phyloP scores from a whole-genome alignment of 2,329 filamentous ascomycete species.

The Cercospora zeina region DNA sequence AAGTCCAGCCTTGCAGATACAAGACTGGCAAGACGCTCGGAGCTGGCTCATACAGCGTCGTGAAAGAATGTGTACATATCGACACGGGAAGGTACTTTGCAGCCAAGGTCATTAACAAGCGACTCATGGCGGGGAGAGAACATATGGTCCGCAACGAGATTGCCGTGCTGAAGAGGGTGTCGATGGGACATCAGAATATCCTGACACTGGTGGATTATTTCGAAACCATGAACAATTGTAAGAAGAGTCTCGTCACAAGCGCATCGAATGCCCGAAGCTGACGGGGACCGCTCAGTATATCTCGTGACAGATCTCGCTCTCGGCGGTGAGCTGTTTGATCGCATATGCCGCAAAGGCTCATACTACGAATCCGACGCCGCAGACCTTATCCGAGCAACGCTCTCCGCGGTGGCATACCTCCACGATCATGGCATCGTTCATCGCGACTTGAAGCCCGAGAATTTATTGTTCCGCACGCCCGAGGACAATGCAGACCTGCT shows the following conservation, averaged over 20 bases:
- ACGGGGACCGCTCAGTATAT: constrained; percentile 61
- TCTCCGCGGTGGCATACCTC: constrained; percentile 96
- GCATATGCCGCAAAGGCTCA: constrained; percentile 96
- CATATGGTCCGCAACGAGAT: constrained; percentile 99
- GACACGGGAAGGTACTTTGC: constrained; percentile 98
- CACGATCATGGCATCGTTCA: constrained; percentile 99
- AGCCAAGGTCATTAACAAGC: constrained; percentile 98
- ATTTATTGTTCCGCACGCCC: constrained; percentile 91
- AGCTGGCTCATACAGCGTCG: constrained; percentile 94
- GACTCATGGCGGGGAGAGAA: constrained; percentile 93
- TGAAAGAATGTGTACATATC: constrained; percentile 98
- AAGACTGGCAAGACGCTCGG: constrained; percentile 98
- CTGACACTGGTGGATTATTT: constrained; percentile 98
- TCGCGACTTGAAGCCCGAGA: constrained; percentile 95
- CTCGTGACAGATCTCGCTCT: constrained; percentile 95
- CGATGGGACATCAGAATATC: constrained; percentile 98
- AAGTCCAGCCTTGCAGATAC: constrained; percentile 93
- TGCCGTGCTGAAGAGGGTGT: constrained; percentile 94
- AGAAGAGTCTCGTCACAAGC: constrained; percentile 28
- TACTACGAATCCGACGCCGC: constrained; percentile 98
- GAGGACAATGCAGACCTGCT: constrained; percentile 96
- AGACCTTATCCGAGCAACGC: constrained; percentile 87
- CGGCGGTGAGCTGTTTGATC: constrained; percentile 94
- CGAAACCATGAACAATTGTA: constrained; percentile 97
- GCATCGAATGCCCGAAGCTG: neutral